phyloP scores from a whole-genome alignment of 495 filamentous ascomycete genomes.

The Annulohypoxylon maeteangense region DNA sequence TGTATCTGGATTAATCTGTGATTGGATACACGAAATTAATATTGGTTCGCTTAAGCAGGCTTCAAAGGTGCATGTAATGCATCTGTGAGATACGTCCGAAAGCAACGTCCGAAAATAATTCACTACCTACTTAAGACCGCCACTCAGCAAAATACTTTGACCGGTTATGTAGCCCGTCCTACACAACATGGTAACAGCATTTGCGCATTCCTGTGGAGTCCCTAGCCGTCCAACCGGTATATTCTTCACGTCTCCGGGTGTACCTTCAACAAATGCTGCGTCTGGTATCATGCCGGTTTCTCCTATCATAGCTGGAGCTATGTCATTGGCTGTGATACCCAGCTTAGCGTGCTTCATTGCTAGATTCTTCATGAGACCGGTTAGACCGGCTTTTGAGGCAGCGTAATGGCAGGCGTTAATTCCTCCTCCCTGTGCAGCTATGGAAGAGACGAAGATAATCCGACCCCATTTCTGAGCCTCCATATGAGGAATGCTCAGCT shows the following conservation, averaged over 20 bases:
- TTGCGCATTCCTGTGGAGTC: conserved; percentile 72
- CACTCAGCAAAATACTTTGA: conserved; percentile 67
- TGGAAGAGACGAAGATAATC: conserved; percentile 74
- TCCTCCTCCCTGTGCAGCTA: conserved; percentile 72
- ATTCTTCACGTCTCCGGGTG: conserved; percentile 61
- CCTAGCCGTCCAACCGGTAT: conserved; percentile 74
- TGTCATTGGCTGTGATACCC: conserved; percentile 79
- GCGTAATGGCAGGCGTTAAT: conserved; percentile 78
- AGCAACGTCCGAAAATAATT: not conserved
- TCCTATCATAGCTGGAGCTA: conserved; percentile 79
- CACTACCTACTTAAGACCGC: conserved; percentile 58
- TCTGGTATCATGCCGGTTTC: conserved; percentile 74
- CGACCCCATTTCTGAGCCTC: conserved; percentile 70
- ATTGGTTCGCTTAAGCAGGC: not conserved
- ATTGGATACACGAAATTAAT: not conserved
- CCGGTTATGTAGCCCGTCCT: conserved; percentile 77
- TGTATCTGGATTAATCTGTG: not conserved
- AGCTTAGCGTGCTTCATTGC: conserved; percentile 67
- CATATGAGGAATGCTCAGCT: conserved; percentile 74
- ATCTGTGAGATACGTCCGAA: not conserved
- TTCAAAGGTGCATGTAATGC: not conserved
- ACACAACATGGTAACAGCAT: conserved; percentile 73
- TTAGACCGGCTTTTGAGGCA: conserved; percentile 71
- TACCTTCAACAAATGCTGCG: conserved; percentile 58
- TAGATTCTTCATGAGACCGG: conserved; percentile 73